These are phyloP conservation scores for Penicillium freii DNA, from an alignment of 2,329 filamentous ascomycete genomes.

Conservation along the genomic window DNA sequence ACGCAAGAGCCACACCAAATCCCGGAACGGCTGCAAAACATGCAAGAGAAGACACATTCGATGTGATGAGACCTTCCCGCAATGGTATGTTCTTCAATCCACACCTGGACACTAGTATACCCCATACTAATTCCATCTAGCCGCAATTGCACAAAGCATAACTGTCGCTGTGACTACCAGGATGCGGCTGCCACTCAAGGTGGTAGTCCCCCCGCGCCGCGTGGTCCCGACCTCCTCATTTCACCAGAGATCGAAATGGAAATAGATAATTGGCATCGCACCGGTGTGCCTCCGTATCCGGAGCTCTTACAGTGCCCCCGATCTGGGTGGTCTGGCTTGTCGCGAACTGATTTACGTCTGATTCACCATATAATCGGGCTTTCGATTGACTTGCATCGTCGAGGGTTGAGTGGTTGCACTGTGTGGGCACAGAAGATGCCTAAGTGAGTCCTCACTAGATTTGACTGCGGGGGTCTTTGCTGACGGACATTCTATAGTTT, in stretches of 20 bases:
- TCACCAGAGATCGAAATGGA: slow-evolving; percentile 78
- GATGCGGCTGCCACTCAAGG: slow-evolving; percentile 66
- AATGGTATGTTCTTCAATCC: slow-evolving; percentile 67
- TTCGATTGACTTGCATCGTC: slow-evolving; percentile 74
- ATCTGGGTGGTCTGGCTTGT: slow-evolving; percentile 69
- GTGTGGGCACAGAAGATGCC: slow-evolving; percentile 92
- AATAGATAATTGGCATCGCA: slow-evolving; percentile 79
- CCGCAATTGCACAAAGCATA: slow-evolving; percentile 98
- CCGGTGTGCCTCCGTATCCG: slow-evolving; percentile 81
- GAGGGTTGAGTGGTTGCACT: slow-evolving; percentile 78
- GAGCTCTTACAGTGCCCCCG: slow-evolving; percentile 74
- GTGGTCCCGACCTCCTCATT: slow-evolving; percentile 70
- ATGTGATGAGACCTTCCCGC: slow-evolving; percentile 95
- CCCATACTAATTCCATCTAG: slow-evolving; percentile 48
- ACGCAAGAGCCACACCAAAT: slow-evolving; percentile 92
- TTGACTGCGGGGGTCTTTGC: slow-evolving; percentile 13
- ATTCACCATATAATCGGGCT: slow-evolving; percentile 88
- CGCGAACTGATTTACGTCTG: slow-evolving; percentile 75
- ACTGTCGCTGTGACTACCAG: slow-evolving; percentile 97
- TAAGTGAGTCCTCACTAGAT: slow-evolving; percentile 61
- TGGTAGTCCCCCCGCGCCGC: slow-evolving; percentile 50
- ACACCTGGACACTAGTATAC: not conserved
- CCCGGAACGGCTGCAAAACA: slow-evolving; percentile 94
- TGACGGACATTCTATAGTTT: slow-evolving; percentile 55
- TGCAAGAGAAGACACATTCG: slow-evolving; percentile 97